A percentile compares a stretch with the other conserved stretches of the same genome.
phyloP scores from a whole-genome alignment of 2,329 filamentous ascomycete species.

The Colletotrichum spaethianum region DNA sequence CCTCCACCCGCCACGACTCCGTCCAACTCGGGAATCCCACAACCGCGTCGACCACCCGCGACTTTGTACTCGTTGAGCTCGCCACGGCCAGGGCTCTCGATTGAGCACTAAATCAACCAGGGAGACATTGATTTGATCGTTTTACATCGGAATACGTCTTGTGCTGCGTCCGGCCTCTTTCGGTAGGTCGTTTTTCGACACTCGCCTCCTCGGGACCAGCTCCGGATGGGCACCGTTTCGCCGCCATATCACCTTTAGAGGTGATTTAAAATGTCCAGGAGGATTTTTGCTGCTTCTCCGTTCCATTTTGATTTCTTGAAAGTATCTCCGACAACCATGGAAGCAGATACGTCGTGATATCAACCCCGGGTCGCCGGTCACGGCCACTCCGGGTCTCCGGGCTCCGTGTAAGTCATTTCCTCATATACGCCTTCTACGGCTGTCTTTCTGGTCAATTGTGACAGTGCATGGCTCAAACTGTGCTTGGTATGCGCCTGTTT shows the following conservation, averaged over 20 bases:
- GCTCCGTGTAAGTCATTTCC: conserved; percentile 40
- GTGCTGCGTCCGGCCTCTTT: conserved; percentile 1
- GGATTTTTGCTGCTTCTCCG: too few relatives aligned
- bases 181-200: conserved; percentile 38
- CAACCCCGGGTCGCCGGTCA: conserved; percentile 19
- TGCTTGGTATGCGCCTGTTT: conserved; percentile 23
- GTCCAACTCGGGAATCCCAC: conserved; percentile 48
- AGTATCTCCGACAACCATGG: conserved; percentile 13
- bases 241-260: conserved; percentile 22
- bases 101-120: conserved; percentile 49
- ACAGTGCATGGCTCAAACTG: conserved; percentile 22
- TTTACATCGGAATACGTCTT: conserved; percentile 8
- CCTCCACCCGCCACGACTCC: conserved; percentile 51
- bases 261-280: not conserved
- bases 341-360: conserved; percentile 28
- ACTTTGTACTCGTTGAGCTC: conserved; percentile 79
- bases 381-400: conserved; percentile 22
- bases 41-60: conserved; percentile 58
- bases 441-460: not conserved
- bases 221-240: conserved; percentile 20
- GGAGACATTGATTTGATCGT: conserved; percentile 15
- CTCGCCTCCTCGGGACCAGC: conserved; percentile 37
- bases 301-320: not conserved
- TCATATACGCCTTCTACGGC: not conserved
- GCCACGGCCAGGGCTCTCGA: conserved; percentile 56